Conservation (phyloP, 2,329 filamentous ascomycete genomes). For the Neofusicoccum sp. region DNA sequence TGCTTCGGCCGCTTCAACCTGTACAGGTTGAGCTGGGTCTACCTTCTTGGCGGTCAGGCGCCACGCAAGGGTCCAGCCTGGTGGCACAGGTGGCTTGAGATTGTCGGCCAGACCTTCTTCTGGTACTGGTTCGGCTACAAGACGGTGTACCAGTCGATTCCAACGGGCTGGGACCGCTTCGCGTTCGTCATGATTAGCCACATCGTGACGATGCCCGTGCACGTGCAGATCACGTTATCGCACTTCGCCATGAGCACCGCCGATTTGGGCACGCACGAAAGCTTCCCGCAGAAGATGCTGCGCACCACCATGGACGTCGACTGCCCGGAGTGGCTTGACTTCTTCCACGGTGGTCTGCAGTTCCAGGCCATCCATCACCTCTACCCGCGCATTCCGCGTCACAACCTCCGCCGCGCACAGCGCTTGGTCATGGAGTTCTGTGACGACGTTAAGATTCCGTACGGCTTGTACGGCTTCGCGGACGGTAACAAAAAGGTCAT, state of each 20-base stretch:
- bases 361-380: constrained; percentile 74
- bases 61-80: constrained; percentile 63
- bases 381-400: constrained; percentile 68
- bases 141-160: constrained; percentile 63
- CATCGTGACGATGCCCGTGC: constrained; percentile 67
- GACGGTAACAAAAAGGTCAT: constrained; percentile 64
- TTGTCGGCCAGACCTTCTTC: constrained; percentile 65
- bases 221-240: constrained; percentile 71
- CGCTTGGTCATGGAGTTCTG: constrained; percentile 65
- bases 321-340: constrained; percentile 72
- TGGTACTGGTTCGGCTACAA: constrained; percentile 70
- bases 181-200: constrained; percentile 66
- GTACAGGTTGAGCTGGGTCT: constrained; percentile 67
- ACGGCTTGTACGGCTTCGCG: constrained; percentile 63
- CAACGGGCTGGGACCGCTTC: constrained; percentile 60
- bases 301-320: constrained; percentile 75
- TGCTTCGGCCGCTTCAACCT: constrained; percentile 72
- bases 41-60: constrained; percentile 60
- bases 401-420: constrained; percentile 67
- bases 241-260: constrained; percentile 73
- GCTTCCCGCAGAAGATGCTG: constrained; percentile 69
- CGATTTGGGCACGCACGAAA: constrained; percentile 65
- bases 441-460: constrained; percentile 64
- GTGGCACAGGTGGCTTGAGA: constrained; percentile 69
- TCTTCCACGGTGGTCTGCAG: constrained; percentile 71